Base-by-base conservation (phyloP, 495 filamentous ascomycete species). In the Neurospora sublineolata region DNA sequence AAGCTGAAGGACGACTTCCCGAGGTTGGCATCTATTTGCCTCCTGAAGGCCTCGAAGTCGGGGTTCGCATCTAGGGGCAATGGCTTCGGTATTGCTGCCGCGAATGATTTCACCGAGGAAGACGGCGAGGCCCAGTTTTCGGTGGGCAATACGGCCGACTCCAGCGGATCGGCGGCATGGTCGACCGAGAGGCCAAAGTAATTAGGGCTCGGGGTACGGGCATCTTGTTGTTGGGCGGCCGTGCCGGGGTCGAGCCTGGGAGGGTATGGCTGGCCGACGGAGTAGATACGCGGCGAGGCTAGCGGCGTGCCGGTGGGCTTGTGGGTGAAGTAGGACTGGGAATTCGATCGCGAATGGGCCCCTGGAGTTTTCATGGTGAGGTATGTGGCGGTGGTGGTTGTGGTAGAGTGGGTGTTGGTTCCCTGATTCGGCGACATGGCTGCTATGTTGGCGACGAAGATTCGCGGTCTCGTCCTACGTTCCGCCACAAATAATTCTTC, bases 101-200 rank as follows among this genome's bases (percentile, higher is more conserved):
- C 87, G 41, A 88, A 89, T 4, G 91, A 90, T 72, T 89, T 89
- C 39, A 92, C 83, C 46, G 87, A 89, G 6, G 91, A 89, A 11
- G 88, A 86, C 14, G 88, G 85, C 30, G 90, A 84, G 72, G 90
- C 91, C 89, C 91, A 94, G 81, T 91, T 90, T 74, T 88, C 87
- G 71, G 86, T 87, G 9, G 88, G 84, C 23, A 88, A 81, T 52
- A 84, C 82, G 67, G 83, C 84, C 2, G 90, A 91, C 68, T 88
- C 85, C 69, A 86, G 83, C n/a, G 86, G 79, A 73, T 91, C 89
- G 67, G 76, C 83, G 30, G 80, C 72, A 38, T 86, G 83, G 52
- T 94, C 91, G 69, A 91, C 81, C 37, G 84, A 82, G 67, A 95
- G 84, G 64, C 90, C 90, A 75, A 97, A 97, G 80, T 97, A 97